A percentile compares a stretch with the other conserved stretches of the same genome.
phyloP scores from a whole-genome alignment of 1,139 yeast species.

The Pichia norvegensis region DNA sequence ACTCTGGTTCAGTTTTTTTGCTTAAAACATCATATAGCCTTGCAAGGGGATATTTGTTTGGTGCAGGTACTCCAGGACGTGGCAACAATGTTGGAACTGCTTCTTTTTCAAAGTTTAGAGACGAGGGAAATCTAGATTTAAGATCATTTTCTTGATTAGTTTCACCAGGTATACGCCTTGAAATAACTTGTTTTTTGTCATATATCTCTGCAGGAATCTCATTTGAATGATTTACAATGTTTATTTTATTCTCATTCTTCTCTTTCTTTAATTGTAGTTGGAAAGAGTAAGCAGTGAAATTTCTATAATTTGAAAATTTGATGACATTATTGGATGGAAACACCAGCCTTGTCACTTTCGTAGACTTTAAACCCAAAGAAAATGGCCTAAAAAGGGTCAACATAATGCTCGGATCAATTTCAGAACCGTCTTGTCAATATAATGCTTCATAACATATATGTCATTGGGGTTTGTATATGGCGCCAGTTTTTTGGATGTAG shows the following conservation, averaged over 20 bases:
- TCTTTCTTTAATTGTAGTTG: background rate
- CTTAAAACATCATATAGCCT: constrained; percentile 59
- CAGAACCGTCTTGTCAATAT: background rate
- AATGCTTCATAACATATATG: too few species aligned
- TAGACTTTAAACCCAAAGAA: background rate
- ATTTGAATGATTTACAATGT: constrained; percentile 5
- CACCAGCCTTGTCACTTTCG: background rate
- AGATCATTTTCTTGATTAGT: constrained; percentile 41
- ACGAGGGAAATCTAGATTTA: constrained; percentile 45
- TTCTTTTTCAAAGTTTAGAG: constrained; percentile 60
- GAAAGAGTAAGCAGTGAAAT: constrained; percentile 2
- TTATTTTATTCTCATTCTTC: background rate
- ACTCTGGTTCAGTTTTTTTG: constrained; percentile 54
- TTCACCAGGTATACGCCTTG: constrained; percentile 51
- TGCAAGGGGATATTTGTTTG: constrained; percentile 48
- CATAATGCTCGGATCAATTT: background rate
- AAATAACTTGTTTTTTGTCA: constrained; percentile 22
- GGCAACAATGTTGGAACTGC: constrained; percentile 64
- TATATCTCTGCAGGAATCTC: constrained; percentile 19
- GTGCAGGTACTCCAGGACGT: constrained; percentile 67
- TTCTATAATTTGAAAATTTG: background rate
- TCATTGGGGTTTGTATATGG: too few species aligned
- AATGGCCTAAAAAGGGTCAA: background rate
- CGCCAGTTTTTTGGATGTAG: background rate
- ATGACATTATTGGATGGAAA: background rate